A percentile compares a stretch with the other conserved stretches of the same genome.
Conservation (phyloP, 1,284 basidiomycete genomes). For the Boletus semigastroideus region DNA sequence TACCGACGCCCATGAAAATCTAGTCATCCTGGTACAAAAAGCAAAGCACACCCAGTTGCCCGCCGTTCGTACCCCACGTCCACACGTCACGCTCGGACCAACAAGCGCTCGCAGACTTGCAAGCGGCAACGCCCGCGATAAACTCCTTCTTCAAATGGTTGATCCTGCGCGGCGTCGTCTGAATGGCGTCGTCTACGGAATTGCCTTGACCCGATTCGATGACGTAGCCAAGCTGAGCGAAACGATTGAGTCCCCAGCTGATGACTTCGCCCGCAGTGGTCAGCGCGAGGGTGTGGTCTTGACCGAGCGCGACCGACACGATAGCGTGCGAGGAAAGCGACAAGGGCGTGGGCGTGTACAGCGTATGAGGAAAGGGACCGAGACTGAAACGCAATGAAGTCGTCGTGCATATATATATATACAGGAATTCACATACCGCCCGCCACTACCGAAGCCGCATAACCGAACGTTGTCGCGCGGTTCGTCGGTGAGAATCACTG, state of each 20-base stretch:
- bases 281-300: constrained; percentile 91
- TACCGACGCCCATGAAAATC: constrained; percentile 24
- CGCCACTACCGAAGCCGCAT: constrained; percentile 86
- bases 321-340: constrained; percentile 51
- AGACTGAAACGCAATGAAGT: constrained; percentile 44
- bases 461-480: constrained; percentile 70
- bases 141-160: constrained; percentile 80
- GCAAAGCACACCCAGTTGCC: constrained; percentile 78
- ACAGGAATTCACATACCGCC: too few species aligned
- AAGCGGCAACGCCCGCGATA: constrained; percentile 84
- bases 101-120: constrained; percentile 85
- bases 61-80: constrained; percentile 95
- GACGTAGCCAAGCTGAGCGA: constrained; percentile 85
- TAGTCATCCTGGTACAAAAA: background rate
- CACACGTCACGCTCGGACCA: constrained; percentile 88
- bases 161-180: constrained; percentile 76
- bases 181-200: constrained; percentile 59
- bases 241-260: constrained; percentile 90
- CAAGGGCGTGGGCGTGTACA: constrained; percentile 68
- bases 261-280: constrained; percentile 81
- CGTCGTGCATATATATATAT: too few species aligned
- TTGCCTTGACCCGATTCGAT: constrained; percentile 55
- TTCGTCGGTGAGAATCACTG: constrained; percentile 76
- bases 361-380: constrained; percentile 77
- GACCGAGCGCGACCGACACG: constrained; percentile 77